These are phyloP conservation scores for Porcisia hertigi DNA, from an alignment of 208 protist species.

Conservation along the genomic window DNA sequence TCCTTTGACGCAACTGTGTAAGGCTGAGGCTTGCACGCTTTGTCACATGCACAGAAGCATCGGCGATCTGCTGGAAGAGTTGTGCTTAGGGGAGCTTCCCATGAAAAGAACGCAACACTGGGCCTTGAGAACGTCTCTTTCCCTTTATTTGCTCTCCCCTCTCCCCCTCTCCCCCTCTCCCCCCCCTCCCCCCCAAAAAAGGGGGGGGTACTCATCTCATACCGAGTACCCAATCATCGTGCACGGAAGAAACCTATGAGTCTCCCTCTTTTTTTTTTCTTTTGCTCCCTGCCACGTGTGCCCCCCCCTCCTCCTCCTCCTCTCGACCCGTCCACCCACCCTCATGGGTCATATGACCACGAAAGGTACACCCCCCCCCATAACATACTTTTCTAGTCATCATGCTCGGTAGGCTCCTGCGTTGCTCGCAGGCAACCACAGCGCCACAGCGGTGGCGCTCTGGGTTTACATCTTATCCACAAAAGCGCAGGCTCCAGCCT, in stretches of 20 bases:
- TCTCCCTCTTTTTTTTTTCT: background rate
- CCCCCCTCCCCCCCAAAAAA: no score
- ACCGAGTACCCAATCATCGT: no score
- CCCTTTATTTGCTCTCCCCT: no score
- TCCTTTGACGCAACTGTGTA: background rate
- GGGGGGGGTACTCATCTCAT: no score
- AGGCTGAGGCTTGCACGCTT: background rate
- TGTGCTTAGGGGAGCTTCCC: background rate
- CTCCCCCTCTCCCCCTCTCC: no score
- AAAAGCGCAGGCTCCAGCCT: background rate
- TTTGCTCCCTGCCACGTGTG: background rate
- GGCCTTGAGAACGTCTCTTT: no score
- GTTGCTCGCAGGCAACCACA: background rate
- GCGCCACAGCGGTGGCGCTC: background rate
- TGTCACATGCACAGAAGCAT: background rate
- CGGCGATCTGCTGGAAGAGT: background rate
- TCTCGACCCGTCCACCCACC: background rate
- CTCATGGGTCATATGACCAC: background rate
- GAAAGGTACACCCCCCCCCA: background rate
- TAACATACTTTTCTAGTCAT: background rate
- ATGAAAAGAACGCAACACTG: background rate
- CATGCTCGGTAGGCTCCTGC: background rate
- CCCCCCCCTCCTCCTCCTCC: background rate
- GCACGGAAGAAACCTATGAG: background rate
- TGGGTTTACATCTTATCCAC: background rate